Conservation (phyloP, 2,329 filamentous ascomycete species). For the Hypoxylon sp. region DNA sequence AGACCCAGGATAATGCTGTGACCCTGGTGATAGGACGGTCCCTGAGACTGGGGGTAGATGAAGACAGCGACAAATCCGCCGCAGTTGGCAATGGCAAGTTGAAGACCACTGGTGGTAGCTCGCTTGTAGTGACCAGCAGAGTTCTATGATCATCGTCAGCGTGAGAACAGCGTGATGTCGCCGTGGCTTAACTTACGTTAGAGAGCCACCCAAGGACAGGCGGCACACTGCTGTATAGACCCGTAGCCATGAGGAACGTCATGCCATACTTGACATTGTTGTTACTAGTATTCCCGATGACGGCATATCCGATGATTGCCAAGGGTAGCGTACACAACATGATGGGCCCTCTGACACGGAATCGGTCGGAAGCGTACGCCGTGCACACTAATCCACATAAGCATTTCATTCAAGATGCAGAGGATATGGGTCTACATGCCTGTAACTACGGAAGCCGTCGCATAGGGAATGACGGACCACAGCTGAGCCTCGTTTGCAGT, state of each 20-base stretch:
- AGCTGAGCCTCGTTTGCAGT: slow-evolving; percentile 69
- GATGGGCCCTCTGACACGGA: slow-evolving; percentile 68
- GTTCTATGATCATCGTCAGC: slow-evolving; percentile 55
- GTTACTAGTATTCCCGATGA: slow-evolving; percentile 69
- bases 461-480: slow-evolving; percentile 74
- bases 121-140: slow-evolving; percentile 77
- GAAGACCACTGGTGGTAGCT: slow-evolving; percentile 73
- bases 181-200: slow-evolving; percentile 56
- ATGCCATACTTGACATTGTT: slow-evolving; percentile 70
- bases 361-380: slow-evolving; percentile 70
- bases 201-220: slow-evolving; percentile 74
- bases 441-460: slow-evolving; percentile 67
- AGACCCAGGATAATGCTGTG: slow-evolving; percentile 71
- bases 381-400: slow-evolving; percentile 56
- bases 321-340: slow-evolving; percentile 73
- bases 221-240: slow-evolving; percentile 72
- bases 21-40: slow-evolving; percentile 68
- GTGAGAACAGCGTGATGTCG: neutral
- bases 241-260: slow-evolving; percentile 75
- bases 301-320: slow-evolving; percentile 73
- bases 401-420: neutral
- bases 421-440: slow-evolving; percentile 51
- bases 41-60: slow-evolving; percentile 68
- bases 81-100: slow-evolving; percentile 74
- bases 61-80: slow-evolving; percentile 75